Evolutionary conservation across 352 stramenopile genomes (phyloP), one percentile per base, ranked within the genome.

Genomic region (Phytophthora litchii): DNA sequence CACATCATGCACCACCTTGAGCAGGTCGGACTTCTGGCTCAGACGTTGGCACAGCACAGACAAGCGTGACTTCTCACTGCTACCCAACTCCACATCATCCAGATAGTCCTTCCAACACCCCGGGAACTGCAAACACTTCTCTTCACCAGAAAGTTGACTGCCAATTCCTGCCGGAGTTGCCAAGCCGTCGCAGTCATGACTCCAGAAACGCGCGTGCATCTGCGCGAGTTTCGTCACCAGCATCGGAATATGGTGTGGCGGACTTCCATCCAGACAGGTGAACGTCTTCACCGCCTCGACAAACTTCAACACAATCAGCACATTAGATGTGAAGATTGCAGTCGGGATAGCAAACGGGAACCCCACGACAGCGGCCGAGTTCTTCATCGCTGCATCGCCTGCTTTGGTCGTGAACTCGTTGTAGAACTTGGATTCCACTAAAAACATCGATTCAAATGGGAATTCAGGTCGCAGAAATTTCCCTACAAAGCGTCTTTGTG

Each of bases 401-500:
- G 27, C 19, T 9, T 66, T 61, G 7, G 38, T 52, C 9, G 53
- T 54, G 59, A 89, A 85, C 8, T 69, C 25, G 20, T 65, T 61
- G 69, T 94, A 94, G 58, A 94, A 91, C 17, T 66, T 86, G 27
- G 79, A 89, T 49, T 94, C 85, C 40, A 94, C 80, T 7, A 58
- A 54, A 42, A 94, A 94, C 85, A 94, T 94, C 16, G 65, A 76
- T 61, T 92, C 79, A 36, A 94, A 87, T 11, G 85, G 82, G 56
- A 94, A 88, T 54, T 94, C 85, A 3, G 79, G 79, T 0, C 85
- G 80, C 53, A 89, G 51, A 40, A 92, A 94, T 62, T 94, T 94
- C 34, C 77, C 80, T 34, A 94, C 79, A 13, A 89, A 74, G 14
- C 73, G 57, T 38, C 55, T 70, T 47, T 67, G 42, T 35, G 10